Base-by-base conservation (phyloP, 164 flowering plant genomes). In the Warburgia ugandensis region DNA sequence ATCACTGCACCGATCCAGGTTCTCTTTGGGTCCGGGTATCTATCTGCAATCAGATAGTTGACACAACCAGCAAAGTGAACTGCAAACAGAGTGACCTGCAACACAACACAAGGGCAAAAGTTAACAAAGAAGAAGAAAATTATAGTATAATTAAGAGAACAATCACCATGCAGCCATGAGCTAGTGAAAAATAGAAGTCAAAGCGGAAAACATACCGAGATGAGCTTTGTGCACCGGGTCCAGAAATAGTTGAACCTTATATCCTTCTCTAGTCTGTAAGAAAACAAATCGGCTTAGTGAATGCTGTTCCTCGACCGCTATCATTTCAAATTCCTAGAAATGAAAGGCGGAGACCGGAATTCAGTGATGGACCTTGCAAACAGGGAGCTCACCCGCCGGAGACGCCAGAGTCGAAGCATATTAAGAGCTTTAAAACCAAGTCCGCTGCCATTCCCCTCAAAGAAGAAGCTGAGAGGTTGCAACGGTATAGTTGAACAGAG, bases 351-450 rank as follows among this genome's bases (percentile, higher is more conserved):
- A 44, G 44, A 40, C 3, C 29, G 12, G 54, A 54, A 42, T 52
- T 42, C 43, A 28, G 53, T 49, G 49, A 23, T 50, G 13, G 38
- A 92, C 99, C 99, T 84, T 70, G 95, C 89, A 46, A 92, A 92
- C 35, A 92, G 79, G 58, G 91, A 72, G 77, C 99, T 86, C 67
- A 92, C 99, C 56, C 97, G 75, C 56, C 96, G 68, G 40, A 92
- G 86, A 33, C 99, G 94, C 99, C 99, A 92, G 10, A 92, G 80
- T 48, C 99, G 71, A 47, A 92, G 96, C 89, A 89, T 82, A 69
- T 68, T 79, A 38, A 92, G 94, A 35, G 70, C 49, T 53, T 80
- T 76, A 44, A 77, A 74, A 21, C 94, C 84, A 16, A 88, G 60
- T 30, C 70, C 76, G 10, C 75, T 72, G 50, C 64, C 60, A 19